phyloP scores from a whole-genome alignment of 2,329 filamentous ascomycete genomes.

The Pseudogymnoascus sp. region DNA sequence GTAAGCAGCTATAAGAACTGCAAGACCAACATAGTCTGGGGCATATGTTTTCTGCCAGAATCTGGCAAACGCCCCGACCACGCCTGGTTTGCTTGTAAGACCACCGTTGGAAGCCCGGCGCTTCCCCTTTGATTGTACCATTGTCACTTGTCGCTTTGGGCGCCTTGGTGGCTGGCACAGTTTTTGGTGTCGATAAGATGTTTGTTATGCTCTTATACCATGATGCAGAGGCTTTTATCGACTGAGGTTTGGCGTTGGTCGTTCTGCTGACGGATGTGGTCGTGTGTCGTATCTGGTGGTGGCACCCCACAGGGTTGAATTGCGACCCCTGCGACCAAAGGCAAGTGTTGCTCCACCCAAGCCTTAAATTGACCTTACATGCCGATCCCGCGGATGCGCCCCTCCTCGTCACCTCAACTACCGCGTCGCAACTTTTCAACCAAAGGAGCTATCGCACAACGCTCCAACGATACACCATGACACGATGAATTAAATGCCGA shows the following conservation, averaged over 20 bases:
- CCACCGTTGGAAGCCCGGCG: not conserved
- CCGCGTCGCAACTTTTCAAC: not conserved
- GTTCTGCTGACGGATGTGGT: not conserved
- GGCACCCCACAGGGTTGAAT: not conserved
- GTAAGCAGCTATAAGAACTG: conserved; percentile 59
- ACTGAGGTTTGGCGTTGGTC: not conserved
- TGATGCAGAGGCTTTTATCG: not conserved
- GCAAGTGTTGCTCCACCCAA: conserved; percentile 2
- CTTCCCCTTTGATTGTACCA: not conserved
- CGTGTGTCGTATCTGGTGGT: not conserved
- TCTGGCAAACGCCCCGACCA: conserved; percentile 22
- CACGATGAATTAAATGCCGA: not conserved
- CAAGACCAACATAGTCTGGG: conserved; percentile 77
- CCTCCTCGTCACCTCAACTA: not conserved
- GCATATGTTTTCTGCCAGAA: conserved; percentile 66
- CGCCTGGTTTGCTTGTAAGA: conserved; percentile 2
- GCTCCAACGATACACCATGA: not conserved
- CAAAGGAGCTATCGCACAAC: not conserved
- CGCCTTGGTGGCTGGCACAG: not conserved
- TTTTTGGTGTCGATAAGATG: not conserved
- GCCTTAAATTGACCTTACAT: conserved; percentile 4
- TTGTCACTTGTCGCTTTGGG: not conserved
- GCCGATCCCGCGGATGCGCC: not conserved
- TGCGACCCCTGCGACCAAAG: not conserved
- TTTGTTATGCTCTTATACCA: not conserved